Evolutionary conservation across 192 early-diverging fungal genomes (phyloP).

Genomic region (Cladochytrium replicatum): DNA sequence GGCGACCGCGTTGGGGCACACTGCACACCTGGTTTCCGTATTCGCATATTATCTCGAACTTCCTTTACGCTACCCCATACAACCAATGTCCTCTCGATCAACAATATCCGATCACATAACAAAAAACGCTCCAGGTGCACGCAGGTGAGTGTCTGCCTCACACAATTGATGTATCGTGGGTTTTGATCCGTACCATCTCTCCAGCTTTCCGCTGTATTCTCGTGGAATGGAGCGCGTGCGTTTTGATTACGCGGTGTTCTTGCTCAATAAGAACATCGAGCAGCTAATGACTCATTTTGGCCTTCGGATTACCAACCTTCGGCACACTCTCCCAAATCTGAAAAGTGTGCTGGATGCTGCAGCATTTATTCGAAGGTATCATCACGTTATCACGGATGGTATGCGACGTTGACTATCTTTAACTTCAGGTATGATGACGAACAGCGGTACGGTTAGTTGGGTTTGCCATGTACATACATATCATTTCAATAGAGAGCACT

Average conservation of each 20-base stretch:
- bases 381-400: not conserved
- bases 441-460: too few relatives aligned
- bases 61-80: conserved; percentile 64
- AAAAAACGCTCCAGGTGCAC: too few relatives aligned
- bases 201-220: conserved; percentile 66
- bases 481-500: too few relatives aligned
- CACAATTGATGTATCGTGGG: too few relatives aligned
- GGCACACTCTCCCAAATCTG: conserved; percentile 63
- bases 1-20: conserved; percentile 60
- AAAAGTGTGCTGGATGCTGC: conserved; percentile 44
- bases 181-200: too few relatives aligned
- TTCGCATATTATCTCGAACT: conserved; percentile 63
- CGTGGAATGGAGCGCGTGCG: conserved; percentile 56
- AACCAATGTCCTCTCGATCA: conserved; percentile 63
- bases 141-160: too few relatives aligned
- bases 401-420: too few relatives aligned
- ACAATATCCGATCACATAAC: conserved; percentile 39
- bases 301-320: conserved; percentile 52
- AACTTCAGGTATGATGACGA: too few relatives aligned
- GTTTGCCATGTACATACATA: too few relatives aligned
- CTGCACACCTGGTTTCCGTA: conserved; percentile 56
- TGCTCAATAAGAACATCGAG: conserved; percentile 79
- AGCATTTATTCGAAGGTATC: too few relatives aligned
- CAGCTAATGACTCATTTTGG: conserved; percentile 64
- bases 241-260: conserved; percentile 76